Percentiles rank a stretch among this genome's conserved stretches.
Evolutionary conservation across 2,329 filamentous ascomycete genomes (phyloP).

Genomic region (Fusarium buxicola): DNA sequence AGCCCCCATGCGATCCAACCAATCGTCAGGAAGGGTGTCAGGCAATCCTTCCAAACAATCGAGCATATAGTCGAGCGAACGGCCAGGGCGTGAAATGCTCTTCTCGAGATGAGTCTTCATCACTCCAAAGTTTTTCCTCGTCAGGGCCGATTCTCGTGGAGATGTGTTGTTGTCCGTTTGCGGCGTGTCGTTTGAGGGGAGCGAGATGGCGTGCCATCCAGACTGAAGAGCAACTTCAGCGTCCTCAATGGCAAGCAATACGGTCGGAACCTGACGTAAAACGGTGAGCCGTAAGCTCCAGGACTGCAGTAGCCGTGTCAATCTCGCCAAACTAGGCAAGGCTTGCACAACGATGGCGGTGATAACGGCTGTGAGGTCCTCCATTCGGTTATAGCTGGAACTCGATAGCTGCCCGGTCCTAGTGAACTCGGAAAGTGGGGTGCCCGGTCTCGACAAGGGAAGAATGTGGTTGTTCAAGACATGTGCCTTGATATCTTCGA

Average conservation of each 20-base stretch:
- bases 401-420: conserved; percentile 56
- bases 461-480: conserved; percentile 85
- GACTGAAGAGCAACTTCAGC: conserved; percentile 73
- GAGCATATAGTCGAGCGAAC: conserved; percentile 83
- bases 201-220: conserved; percentile 72
- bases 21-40: conserved; percentile 85
- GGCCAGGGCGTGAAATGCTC: conserved; percentile 77
- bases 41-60: conserved; percentile 85
- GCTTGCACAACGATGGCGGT: conserved; percentile 93
- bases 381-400: conserved; percentile 76
- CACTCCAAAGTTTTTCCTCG: conserved; percentile 63
- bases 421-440: conserved; percentile 50
- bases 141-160: conserved; percentile 46
- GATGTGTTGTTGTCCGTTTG: conserved; percentile 27
- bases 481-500: conserved; percentile 91
- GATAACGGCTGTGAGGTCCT: conserved; percentile 89
- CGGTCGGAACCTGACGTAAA: conserved; percentile 76
- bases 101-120: conserved; percentile 73
- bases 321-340: conserved; percentile 80
- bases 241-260: conserved; percentile 74
- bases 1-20: conserved; percentile 87
- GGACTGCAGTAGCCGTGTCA: conserved; percentile 77
- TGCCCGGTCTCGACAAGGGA: conserved; percentile 57
- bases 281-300: conserved; percentile 85
- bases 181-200: conserved; percentile 39